Evolutionary conservation across 257 asterid species (phyloP).

Genomic region (Mentha longifolia): DNA sequence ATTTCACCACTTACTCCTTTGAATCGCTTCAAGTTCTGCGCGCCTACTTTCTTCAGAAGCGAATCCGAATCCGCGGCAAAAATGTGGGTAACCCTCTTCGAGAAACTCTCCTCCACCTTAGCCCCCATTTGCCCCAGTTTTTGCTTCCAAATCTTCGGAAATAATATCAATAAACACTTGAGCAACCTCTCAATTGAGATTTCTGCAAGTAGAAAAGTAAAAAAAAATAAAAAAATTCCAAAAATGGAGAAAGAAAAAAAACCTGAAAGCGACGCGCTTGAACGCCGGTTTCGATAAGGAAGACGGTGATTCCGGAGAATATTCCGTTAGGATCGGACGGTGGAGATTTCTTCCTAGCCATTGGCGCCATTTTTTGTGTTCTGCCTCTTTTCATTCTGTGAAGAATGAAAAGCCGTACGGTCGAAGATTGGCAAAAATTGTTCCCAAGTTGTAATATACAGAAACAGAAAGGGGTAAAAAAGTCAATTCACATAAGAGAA

Average conservation of each 20-base stretch:
- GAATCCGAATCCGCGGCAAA: constrained; percentile 61
- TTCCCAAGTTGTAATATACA: constrained; percentile 3
- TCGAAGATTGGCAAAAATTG: not conserved
- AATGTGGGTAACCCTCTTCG: constrained; percentile 66
- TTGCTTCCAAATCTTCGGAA: constrained; percentile 85
- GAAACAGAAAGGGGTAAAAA: not conserved
- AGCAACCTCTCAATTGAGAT: not conserved
- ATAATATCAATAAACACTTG: not conserved
- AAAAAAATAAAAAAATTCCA: constrained; percentile 4
- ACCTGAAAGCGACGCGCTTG: constrained; percentile 86
- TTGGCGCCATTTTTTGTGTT: constrained; percentile 73
- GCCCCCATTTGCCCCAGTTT: constrained; percentile 90
- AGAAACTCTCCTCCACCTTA: constrained; percentile 48
- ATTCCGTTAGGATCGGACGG: constrained; percentile 84
- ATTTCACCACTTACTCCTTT: constrained; percentile 56
- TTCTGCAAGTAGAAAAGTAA: constrained; percentile 2
- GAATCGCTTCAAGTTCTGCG: constrained; percentile 50
- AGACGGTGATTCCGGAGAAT: constrained; percentile 69
- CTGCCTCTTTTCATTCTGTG: not conserved
- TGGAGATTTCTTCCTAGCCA: constrained; percentile 58
- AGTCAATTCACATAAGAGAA: not conserved
- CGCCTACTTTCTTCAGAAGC: constrained; percentile 51
- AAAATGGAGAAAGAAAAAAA: not conserved
- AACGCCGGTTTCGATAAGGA: constrained; percentile 59
- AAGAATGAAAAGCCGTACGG: constrained; percentile 18